These are phyloP conservation scores for Backusella westeae DNA, from an alignment of 192 early-diverging fungal genomes.

Conservation along the genomic window DNA sequence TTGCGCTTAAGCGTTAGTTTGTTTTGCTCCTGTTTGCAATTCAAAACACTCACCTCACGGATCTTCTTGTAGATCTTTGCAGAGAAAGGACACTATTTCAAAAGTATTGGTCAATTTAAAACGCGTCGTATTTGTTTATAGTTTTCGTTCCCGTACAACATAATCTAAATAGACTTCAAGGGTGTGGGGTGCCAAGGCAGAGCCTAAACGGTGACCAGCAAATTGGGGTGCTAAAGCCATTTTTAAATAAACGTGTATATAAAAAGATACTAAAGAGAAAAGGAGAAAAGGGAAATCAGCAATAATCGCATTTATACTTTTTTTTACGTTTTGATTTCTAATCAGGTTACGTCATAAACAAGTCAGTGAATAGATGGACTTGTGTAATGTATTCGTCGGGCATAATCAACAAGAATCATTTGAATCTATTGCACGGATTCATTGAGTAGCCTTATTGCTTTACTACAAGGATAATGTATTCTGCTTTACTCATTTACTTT, in stretches of 20 bases:
- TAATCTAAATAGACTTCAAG: slow-evolving; percentile 58
- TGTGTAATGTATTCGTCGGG: neutral
- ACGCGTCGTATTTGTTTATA: neutral
- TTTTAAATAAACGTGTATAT: neutral
- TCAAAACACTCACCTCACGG: slow-evolving; percentile 23
- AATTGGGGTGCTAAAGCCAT: slow-evolving; percentile 38
- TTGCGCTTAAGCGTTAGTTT: neutral
- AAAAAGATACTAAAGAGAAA: neutral
- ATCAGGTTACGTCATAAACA: neutral
- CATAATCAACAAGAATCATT: too few relatives aligned
- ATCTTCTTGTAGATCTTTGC: slow-evolving; percentile 56
- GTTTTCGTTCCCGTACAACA: slow-evolving; percentile 28
- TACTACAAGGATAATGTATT: too few relatives aligned
- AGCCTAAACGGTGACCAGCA: slow-evolving; percentile 44
- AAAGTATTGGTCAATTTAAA: neutral
- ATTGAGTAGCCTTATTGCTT: too few relatives aligned
- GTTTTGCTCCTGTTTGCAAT: neutral
- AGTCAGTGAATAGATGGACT: neutral
- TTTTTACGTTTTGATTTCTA: neutral
- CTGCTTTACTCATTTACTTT: too few relatives aligned
- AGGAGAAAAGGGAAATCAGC: neutral
- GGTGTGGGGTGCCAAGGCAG: slow-evolving; percentile 36
- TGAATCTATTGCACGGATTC: too few relatives aligned
- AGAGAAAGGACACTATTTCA: slow-evolving; percentile 60
- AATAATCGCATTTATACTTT: neutral